Evolutionary conservation across 1,284 basidiomycete species (phyloP), one percentile per base, ranked within the genome.

Genomic region (Naganishia albida): DNA sequence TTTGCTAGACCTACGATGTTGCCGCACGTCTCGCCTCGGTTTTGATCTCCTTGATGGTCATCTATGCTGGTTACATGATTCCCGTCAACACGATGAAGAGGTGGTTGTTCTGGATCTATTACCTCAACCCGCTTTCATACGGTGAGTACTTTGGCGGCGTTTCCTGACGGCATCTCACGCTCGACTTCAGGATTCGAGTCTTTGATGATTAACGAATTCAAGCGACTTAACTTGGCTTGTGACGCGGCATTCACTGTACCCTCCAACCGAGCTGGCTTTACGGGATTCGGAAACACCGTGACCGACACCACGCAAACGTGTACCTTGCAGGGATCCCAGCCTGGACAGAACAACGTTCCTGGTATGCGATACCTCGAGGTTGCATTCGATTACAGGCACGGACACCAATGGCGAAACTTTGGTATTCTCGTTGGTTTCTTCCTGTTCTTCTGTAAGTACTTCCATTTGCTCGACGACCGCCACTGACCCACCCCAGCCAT

Each of bases 141-240:
- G 88, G 57, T 60, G 28, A 40, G 57, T 39, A 7, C 7, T 12
- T 1, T 18, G 1, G 8, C 20, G 6, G 23, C 28, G 26, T 23
- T 18, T 15, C 23, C 13, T 2, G 25, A 1, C 38, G 15, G 7
- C 30, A n/a, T 48, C 34, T 50, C 3, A 56, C 23, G 10, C 18
- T 12, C 23, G 7, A 26, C 10, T 48, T 60, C 18, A 60, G 57
- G 87, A 0, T 93, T 90, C 83, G 86, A 88, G 70, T 88, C 85
- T 0, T 81, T 86, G 57, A 87, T 92, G 84, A 87, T 88, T 77
- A 93, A 93, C 73, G 89, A 92, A 74, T 92, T 92, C 77, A 86
- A 84, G 80, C 84, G 88, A 8, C 84, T 89, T 60, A 77, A 82
- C 25, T 83, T 87, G 69, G 63, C 81, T 1, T 92, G 90, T 71